phyloP scores from a whole-genome alignment of 2,329 filamentous ascomycete species.

The Blastomyces parvus region DNA sequence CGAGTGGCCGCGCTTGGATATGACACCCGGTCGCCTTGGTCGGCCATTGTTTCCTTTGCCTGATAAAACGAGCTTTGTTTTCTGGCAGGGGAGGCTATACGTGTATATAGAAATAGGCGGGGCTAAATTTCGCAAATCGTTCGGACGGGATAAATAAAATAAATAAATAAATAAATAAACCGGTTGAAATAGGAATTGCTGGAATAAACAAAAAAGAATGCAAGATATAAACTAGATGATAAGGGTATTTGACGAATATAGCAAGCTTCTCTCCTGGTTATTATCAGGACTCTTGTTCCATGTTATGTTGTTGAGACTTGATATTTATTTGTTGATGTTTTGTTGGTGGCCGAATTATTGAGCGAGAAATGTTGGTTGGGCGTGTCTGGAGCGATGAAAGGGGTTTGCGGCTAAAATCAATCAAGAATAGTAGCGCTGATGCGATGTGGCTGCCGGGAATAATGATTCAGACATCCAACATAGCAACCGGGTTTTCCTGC shows the following conservation, averaged over 20 bases:
- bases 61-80: background rate
- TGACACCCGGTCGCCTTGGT: slow-evolving; percentile 9
- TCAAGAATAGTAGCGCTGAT: background rate
- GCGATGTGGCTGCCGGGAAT: background rate
- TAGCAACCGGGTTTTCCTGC: background rate
- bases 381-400: too few species aligned
- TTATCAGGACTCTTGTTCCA: background rate
- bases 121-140: background rate
- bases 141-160: background rate
- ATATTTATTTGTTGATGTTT: background rate
- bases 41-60: slow-evolving; percentile 10
- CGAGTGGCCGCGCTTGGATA: slow-evolving; percentile 14
- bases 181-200: background rate
- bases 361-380: background rate
- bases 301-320: background rate
- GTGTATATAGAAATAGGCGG: background rate
- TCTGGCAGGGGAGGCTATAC: background rate
- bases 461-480: background rate
- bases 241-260: background rate
- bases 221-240: background rate
- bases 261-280: background rate
- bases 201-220: background rate
- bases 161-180: background rate
- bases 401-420: background rate
- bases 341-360: background rate